phyloP scores from a whole-genome alignment of 1,284 basidiomycete genomes.

The Chondrostereum purpureum region DNA sequence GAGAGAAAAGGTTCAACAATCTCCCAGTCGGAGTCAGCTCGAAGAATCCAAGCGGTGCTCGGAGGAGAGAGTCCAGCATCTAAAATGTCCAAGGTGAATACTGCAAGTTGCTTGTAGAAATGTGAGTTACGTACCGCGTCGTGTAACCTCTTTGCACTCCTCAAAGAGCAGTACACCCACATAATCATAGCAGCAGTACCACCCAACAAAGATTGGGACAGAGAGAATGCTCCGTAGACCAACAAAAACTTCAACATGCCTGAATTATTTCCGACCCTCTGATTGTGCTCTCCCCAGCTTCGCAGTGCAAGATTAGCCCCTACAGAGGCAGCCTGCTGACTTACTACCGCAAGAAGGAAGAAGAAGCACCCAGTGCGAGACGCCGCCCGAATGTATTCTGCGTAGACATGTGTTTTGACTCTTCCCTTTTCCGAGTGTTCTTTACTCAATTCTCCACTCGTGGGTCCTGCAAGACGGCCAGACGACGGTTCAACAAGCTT shows the following conservation, averaged over 20 bases:
- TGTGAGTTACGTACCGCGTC: conserved; percentile 57
- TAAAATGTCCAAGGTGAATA: no score
- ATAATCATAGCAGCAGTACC: conserved; percentile 57
- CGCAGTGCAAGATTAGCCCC: conserved; percentile 67
- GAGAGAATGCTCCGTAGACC: conserved; percentile 56
- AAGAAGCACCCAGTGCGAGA: conserved; percentile 64
- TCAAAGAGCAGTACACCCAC: conserved; percentile 74
- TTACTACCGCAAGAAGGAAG: conserved; percentile 56
- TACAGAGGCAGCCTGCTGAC: conserved; percentile 50
- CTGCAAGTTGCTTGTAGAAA: no score
- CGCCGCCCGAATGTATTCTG: conserved; percentile 74
- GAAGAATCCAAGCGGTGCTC: conserved; percentile 83
- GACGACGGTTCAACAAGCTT: conserved; percentile 32
- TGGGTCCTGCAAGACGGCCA: conserved; percentile 23
- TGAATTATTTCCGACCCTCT: conserved; percentile 48
- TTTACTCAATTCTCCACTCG: conserved; percentile 48
- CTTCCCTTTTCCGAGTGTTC: conserved; percentile 81
- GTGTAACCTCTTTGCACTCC: conserved; percentile 72
- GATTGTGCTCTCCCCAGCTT: conserved; percentile 78
- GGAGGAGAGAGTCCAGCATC: conserved; percentile 77
- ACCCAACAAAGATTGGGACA: conserved; percentile 45
- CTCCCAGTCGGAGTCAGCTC: conserved; percentile 79
- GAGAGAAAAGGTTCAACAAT: conserved; percentile 84
- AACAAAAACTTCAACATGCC: conserved; percentile 54
- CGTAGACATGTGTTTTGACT: conserved; percentile 76